A percentile compares a stretch with the other conserved stretches of the same genome.
These are phyloP conservation scores for Drechslera avenae DNA, from an alignment of 2,329 filamentous ascomycete genomes.

Conservation along the genomic window DNA sequence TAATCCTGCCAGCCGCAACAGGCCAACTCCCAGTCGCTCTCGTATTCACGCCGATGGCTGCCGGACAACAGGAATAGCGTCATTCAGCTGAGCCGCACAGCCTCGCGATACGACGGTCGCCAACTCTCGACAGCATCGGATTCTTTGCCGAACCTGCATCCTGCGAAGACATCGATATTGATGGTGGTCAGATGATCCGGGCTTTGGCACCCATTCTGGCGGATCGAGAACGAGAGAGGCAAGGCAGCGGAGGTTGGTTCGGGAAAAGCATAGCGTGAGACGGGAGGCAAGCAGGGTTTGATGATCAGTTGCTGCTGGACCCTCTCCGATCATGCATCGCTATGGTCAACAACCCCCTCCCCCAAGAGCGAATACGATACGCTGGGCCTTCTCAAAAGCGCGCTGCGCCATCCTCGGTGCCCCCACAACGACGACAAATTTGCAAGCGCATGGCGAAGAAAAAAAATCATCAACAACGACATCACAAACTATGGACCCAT, in stretches of 20 bases:
- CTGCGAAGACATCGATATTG: neutral
- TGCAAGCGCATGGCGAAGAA: neutral
- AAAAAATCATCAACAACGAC: too few relatives aligned
- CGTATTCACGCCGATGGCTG: too few relatives aligned
- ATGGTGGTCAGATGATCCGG: neutral
- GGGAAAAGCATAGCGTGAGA: constrained; percentile 4
- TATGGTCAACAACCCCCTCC: too few relatives aligned
- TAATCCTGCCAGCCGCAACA: too few relatives aligned
- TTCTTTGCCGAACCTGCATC: neutral
- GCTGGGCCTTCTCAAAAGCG: neutral
- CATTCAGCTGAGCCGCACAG: too few relatives aligned
- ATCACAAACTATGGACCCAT: too few relatives aligned
- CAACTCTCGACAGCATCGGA: too few relatives aligned
- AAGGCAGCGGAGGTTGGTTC: neutral
- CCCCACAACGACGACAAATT: neutral
- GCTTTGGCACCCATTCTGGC: neutral
- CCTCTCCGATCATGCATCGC: neutral
- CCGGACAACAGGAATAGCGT: too few relatives aligned
- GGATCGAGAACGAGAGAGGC: constrained; percentile 3
- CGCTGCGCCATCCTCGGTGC: neutral
- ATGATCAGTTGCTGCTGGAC: neutral
- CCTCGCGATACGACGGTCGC: too few relatives aligned
- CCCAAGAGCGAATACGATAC: neutral
- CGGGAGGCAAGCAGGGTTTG: constrained; percentile 5
- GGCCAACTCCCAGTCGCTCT: too few relatives aligned